These are phyloP conservation scores for Limonomyces culmigenus DNA, from an alignment of 1,284 basidiomycete species.

Conservation along the genomic window DNA sequence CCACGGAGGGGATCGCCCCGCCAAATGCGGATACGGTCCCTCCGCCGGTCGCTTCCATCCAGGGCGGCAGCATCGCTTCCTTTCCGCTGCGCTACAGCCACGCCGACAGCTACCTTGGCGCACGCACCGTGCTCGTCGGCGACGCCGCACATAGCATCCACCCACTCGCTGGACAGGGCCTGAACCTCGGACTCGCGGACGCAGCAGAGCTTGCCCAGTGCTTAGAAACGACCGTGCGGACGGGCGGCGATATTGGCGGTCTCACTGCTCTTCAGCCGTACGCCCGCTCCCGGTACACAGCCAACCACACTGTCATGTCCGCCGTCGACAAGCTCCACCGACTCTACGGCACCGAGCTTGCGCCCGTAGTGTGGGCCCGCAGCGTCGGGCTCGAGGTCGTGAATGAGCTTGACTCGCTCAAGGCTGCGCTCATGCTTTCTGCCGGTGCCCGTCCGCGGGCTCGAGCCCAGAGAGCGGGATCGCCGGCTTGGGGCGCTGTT, in stretches of 20 bases:
- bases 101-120: constrained; percentile 74
- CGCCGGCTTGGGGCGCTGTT: not conserved
- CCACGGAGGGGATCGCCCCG: constrained; percentile 36
- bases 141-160: constrained; percentile 95
- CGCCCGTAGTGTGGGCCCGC: constrained; percentile 70
- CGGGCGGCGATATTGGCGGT: constrained; percentile 74
- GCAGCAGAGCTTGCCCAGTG: constrained; percentile 52
- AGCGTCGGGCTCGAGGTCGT: constrained; percentile 80
- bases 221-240: constrained; percentile 34
- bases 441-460: constrained; percentile 35
- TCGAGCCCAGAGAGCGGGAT: not conserved
- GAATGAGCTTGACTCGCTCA: constrained; percentile 75
- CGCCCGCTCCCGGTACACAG: constrained; percentile 63
- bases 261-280: constrained; percentile 65
- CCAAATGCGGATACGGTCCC: constrained; percentile 51
- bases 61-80: constrained; percentile 66
- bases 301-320: constrained; percentile 74
- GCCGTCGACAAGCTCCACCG: constrained; percentile 82
- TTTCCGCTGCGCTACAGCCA: constrained; percentile 88
- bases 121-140: constrained; percentile 78
- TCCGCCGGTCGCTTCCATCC: constrained; percentile 58
- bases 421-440: constrained; percentile 66
- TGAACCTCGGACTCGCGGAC: constrained; percentile 88
- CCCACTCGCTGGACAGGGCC: constrained; percentile 93
- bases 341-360: constrained; percentile 52